Evolutionary conservation across 1,284 basidiomycete genomes (phyloP).

Genomic region (Sanguinoderma infundibulare): DNA sequence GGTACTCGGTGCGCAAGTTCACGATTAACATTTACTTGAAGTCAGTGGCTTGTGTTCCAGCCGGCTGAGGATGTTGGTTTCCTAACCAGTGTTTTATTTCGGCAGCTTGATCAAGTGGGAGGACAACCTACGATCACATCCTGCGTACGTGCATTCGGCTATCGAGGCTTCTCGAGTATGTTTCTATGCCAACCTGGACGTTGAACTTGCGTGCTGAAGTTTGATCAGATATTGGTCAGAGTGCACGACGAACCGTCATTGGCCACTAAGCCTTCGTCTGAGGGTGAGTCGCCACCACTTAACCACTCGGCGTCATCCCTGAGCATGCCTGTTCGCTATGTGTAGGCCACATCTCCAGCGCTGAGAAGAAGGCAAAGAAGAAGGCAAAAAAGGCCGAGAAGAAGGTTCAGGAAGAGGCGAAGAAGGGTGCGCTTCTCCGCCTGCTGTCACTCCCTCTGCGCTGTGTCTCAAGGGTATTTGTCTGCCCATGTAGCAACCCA

Average conservation of each 20-base stretch:
- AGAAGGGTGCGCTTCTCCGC: conserved; percentile 50
- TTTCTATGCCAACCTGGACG: not conserved
- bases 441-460: not conserved
- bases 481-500: not conserved
- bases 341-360: conserved; percentile 56
- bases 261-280: conserved; percentile 43
- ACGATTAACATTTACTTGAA: conserved; percentile 86
- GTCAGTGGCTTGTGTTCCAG: conserved; percentile 47
- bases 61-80: not conserved
- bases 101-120: conserved; percentile 83
- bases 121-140: conserved; percentile 78
- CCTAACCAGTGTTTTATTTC: not conserved
- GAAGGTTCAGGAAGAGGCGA: conserved; percentile 68
- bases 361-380: conserved; percentile 88
- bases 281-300: conserved; percentile 35
- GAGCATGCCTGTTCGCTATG: not conserved
- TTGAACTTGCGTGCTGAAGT: not conserved
- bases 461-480: not conserved
- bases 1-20: conserved; percentile 91
- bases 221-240: conserved; percentile 69
- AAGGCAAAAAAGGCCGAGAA: conserved; percentile 87
- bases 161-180: conserved; percentile 68
- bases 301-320: not conserved
- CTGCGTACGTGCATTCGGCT: conserved; percentile 78
- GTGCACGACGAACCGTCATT: conserved; percentile 80